Evolutionary conservation across 768 basidiomycete species (phyloP).

Genomic region (Suillus fuscotomentosus): DNA sequence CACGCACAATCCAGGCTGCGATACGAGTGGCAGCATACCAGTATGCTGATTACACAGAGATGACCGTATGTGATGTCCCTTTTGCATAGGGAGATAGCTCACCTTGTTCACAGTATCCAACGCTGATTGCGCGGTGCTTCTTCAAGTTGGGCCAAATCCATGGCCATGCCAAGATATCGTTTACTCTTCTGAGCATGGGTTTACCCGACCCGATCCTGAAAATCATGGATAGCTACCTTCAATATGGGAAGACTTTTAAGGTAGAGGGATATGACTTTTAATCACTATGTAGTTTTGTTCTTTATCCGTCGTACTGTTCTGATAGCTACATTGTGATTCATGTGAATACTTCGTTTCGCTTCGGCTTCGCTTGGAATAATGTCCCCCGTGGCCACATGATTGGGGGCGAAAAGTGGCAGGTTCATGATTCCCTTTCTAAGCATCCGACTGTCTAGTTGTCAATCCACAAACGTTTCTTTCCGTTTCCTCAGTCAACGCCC

Average conservation of each 20-base stretch:
- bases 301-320: background rate
- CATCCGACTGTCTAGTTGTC: slow-evolving; percentile 5
- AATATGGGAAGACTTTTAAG: slow-evolving; percentile 85
- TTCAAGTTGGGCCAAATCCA: slow-evolving; percentile 94
- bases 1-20: slow-evolving; percentile 85
- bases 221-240: slow-evolving; percentile 90
- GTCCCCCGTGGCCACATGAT: background rate
- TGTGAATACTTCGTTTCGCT: background rate
- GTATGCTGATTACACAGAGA: slow-evolving; percentile 86
- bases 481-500: background rate
- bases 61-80: slow-evolving; percentile 58
- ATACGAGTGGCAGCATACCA: slow-evolving; percentile 94
- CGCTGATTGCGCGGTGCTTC: slow-evolving; percentile 83
- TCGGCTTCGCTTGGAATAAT: slow-evolving; percentile 2
- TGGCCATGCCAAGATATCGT: slow-evolving; percentile 91
- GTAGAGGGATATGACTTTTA: slow-evolving; percentile 85
- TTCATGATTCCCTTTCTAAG: slow-evolving; percentile 9
- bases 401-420: background rate
- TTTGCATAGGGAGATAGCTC: background rate
- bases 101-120: slow-evolving; percentile 66
- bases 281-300: slow-evolving; percentile 10
- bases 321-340: background rate
- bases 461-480: slow-evolving; percentile 2
- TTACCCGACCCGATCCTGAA: slow-evolving; percentile 86
- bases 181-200: slow-evolving; percentile 92